These are phyloP conservation scores for Asterochloris erici DNA, from an alignment of 139 green algal species.

Conservation along the genomic window DNA sequence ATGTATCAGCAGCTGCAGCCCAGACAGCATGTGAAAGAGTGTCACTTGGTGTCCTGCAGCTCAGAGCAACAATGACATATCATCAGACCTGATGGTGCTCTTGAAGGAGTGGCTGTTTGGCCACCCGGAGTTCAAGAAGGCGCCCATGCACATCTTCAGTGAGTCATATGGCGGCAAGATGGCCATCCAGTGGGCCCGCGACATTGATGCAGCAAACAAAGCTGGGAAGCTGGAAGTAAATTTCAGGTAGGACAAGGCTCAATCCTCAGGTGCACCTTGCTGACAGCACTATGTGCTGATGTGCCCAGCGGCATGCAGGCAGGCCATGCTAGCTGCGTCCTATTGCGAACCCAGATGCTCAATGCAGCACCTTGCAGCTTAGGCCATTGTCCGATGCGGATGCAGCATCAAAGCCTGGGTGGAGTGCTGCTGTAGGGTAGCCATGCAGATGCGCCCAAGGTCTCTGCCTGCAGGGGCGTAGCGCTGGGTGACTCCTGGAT, in stretches of 20 bases:
- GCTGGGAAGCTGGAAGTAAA: not conserved
- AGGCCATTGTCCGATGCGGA: too few relatives aligned
- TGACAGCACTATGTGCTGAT: too few relatives aligned
- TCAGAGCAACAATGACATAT: constrained; percentile 3
- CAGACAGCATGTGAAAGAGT: too few relatives aligned
- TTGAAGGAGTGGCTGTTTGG: not conserved
- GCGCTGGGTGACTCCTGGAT: constrained; percentile 21
- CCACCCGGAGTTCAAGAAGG: constrained; percentile 6
- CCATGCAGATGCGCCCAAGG: too few relatives aligned
- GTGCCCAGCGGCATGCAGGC: too few relatives aligned
- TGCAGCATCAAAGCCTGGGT: too few relatives aligned
- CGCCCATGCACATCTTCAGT: constrained; percentile 4
- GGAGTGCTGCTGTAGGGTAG: too few relatives aligned
- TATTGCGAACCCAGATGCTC: too few relatives aligned
- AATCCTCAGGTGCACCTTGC: too few relatives aligned
- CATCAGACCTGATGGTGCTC: constrained; percentile 5
- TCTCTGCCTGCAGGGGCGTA: not conserved
- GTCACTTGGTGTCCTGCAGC: not conserved
- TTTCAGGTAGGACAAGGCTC: not conserved
- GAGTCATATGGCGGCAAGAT: constrained; percentile 24
- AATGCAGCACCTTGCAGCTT: too few relatives aligned
- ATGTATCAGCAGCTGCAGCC: too few relatives aligned
- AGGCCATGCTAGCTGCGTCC: too few relatives aligned
- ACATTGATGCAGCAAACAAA: not conserved
- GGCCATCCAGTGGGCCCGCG: constrained; percentile 5